Evolutionary conservation across 2,329 filamentous ascomycete genomes (phyloP), one percentile per base, ranked within the genome.

Genomic region (Stagonosporopsis chrysanthemi): DNA sequence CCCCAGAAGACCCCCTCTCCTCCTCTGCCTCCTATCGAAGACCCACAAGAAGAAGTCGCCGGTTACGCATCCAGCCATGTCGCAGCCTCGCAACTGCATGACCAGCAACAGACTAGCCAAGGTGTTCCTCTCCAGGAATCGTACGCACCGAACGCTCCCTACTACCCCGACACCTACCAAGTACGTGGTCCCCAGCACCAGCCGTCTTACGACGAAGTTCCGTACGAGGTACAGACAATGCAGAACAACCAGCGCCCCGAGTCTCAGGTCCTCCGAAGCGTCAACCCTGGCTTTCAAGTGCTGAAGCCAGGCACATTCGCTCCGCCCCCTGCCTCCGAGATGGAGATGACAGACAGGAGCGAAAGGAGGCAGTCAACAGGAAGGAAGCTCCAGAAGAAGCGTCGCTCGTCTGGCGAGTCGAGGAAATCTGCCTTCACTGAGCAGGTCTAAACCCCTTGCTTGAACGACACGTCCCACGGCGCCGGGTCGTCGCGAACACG

Each of bases 301-400:
- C 62, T 79, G 24, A 68, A 65, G 29, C 75, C 76, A 39, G 77
- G 77, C 51, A 78, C 75, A n/a, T 70, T 78, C 48, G 65, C 69
- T 41, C 65, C 70, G 7, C 68, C 72, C 22, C 69, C 69, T 4
- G 68, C 71, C 31, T 69, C 73, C 39, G 67, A 71, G 31, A 44
- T 65, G 54, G 61, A 70, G 52, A 41, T 68, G n/a, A 63, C 69
- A 8, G 54, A 52, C 38, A 52, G 40, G 36, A 53, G 43, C 24
- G 70, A 75, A 49, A 72, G 71, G 65, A 75, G 74, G 54, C 69
- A 74, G 40, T 75, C 76, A 6, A 53, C 49, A 14, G 56, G 49
- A 38, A 76, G 70, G 53, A 77, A 75, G 57, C 71, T 80, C 3
- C 78, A 80, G 57, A 81, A 80, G 72, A 80, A 78, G 59, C 69